Evolutionary conservation across 805 yeast genomes (phyloP).

Genomic region (Saccharomyces jurei): DNA sequence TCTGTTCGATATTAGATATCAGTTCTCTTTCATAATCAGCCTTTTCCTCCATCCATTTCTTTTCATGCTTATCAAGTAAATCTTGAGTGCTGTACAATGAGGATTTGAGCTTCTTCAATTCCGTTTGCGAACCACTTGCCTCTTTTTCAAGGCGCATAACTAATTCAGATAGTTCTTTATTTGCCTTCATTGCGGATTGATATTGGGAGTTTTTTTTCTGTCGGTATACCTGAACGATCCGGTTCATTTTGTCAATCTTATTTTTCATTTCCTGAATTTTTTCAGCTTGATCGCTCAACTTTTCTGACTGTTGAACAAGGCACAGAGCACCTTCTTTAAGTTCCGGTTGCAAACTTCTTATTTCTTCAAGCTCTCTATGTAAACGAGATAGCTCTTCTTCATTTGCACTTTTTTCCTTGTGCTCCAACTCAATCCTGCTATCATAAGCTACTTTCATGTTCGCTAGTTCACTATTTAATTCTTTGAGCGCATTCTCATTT

Average conservation of each 20-base stretch:
- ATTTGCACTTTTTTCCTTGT: slow-evolving; percentile 15
- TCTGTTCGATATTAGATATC: background rate
- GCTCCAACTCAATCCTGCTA: slow-evolving; percentile 10
- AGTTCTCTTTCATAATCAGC: slow-evolving; percentile 32
- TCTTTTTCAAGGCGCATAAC: background rate
- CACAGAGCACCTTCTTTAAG: background rate
- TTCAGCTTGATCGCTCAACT: background rate
- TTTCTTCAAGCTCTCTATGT: slow-evolving; percentile 23
- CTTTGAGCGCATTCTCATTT: slow-evolving; percentile 56
- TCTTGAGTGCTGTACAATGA: slow-evolving; percentile 16
- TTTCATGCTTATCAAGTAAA: slow-evolving; percentile 32
- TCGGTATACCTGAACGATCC: background rate
- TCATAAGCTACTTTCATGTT: slow-evolving; percentile 29
- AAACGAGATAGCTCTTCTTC: slow-evolving; percentile 20
- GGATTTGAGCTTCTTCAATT: background rate
- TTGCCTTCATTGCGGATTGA: background rate
- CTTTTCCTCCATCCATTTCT: slow-evolving; percentile 41
- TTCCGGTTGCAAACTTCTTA: background rate
- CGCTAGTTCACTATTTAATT: slow-evolving; percentile 48
- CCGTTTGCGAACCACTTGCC: background rate
- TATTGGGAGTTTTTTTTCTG: background rate
- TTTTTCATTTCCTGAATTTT: background rate
- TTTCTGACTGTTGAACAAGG: background rate
- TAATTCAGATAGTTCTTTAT: background rate
- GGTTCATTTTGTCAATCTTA: background rate